Conservation (phyloP, 805 yeast species). For the Kodamaea nitidulidarum region DNA sequence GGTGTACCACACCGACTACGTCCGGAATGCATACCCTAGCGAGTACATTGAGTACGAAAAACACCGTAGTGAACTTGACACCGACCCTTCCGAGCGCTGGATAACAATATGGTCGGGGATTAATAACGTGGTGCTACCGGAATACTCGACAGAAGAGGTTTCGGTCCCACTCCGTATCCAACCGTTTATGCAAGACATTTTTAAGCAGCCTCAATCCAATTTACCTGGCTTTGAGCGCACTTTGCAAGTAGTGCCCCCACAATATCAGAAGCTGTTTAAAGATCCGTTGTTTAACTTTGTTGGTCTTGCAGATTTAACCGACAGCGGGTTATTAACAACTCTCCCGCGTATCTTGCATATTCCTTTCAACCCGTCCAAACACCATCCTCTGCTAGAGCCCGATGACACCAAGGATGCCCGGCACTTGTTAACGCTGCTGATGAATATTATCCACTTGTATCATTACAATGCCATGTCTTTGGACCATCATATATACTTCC, state of each 20-base stretch:
- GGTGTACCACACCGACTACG: slow-evolving; percentile 33
- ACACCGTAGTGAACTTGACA: slow-evolving; percentile 31
- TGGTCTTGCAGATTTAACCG: slow-evolving; percentile 37
- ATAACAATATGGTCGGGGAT: slow-evolving; percentile 38
- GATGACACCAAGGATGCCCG: slow-evolving; percentile 32
- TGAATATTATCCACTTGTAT: slow-evolving; percentile 33
- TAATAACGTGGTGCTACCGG: slow-evolving; percentile 16
- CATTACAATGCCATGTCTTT: slow-evolving; percentile 45
- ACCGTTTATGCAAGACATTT: slow-evolving; percentile 4
- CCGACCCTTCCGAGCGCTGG: slow-evolving; percentile 36
- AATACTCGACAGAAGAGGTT: slow-evolving; percentile 5
- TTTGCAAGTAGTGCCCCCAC: slow-evolving; percentile 12
- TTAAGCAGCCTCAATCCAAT: background rate
- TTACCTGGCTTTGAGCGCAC: slow-evolving; percentile 1
- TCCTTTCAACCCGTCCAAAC: slow-evolving; percentile 40
- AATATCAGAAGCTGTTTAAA: slow-evolving; percentile 16
- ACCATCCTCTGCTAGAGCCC: slow-evolving; percentile 26
- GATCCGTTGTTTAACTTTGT: slow-evolving; percentile 29
- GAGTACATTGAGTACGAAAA: slow-evolving; percentile 31
- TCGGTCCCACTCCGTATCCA: slow-evolving; percentile 1
- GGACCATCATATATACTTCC: slow-evolving; percentile 44
- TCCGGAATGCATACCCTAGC: slow-evolving; percentile 35
- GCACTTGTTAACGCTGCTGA: slow-evolving; percentile 24
- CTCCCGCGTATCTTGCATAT: slow-evolving; percentile 38
- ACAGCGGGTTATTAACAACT: slow-evolving; percentile 38